Conservation (phyloP, 768 basidiomycete species). For the Clavulina sp. region DNA sequence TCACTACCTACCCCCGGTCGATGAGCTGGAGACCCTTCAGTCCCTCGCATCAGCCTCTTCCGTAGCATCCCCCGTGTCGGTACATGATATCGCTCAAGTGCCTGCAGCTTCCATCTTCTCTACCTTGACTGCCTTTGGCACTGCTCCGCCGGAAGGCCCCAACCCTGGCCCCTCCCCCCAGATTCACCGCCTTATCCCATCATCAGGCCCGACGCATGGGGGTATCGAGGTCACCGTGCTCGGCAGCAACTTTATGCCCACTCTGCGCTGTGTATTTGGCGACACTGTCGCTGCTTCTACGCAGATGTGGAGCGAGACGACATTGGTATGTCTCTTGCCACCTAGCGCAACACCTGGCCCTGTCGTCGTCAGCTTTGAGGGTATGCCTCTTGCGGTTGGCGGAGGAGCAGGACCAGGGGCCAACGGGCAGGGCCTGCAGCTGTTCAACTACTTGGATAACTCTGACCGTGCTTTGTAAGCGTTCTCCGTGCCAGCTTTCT, state of each 20-base stretch:
- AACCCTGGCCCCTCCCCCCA: conserved; percentile 6
- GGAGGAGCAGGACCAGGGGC: conserved; percentile 27
- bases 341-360: conserved; percentile 65
- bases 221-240: conserved; percentile 91
- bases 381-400: conserved; percentile 27
- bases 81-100: not conserved
- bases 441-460: conserved; percentile 86
- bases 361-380: conserved; percentile 80
- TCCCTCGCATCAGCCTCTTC: not conserved
- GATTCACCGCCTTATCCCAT: conserved; percentile 74
- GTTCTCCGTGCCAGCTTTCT: conserved; percentile 6
- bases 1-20: too few species aligned
- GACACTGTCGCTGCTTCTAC: conserved; percentile 66
- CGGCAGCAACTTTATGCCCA: conserved; percentile 59
- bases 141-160: conserved; percentile 4
- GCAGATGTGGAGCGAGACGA: conserved; percentile 82
- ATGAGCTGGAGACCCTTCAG: not conserved
- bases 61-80: not conserved
- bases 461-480: conserved; percentile 76
- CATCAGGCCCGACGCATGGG: conserved; percentile 71
- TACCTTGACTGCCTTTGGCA: conserved; percentile 3
- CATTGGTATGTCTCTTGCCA: conserved; percentile 80
- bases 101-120: not conserved
- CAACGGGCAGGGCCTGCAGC: conserved; percentile 28
- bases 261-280: conserved; percentile 66